A percentile compares a stretch with the other conserved stretches of the same genome.
Evolutionary conservation across 2,329 filamentous ascomycete species (phyloP).

Genomic region (Botrytis pseudocinerea): DNA sequence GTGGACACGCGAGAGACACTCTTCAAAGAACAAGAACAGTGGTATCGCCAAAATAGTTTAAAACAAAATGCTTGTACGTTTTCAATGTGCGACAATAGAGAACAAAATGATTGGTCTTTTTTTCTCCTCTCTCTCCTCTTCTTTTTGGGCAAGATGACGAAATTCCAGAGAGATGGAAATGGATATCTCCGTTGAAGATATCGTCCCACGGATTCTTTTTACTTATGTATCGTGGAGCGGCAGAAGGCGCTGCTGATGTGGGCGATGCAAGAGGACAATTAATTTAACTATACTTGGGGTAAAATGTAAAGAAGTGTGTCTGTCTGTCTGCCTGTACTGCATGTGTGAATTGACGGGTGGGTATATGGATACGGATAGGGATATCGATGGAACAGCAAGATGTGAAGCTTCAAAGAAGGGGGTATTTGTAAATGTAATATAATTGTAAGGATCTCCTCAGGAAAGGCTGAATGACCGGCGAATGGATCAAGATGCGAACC

Average conservation of each 20-base stretch:
- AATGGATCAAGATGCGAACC: conserved; percentile 13
- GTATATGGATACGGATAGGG: background rate
- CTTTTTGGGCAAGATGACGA: background rate
- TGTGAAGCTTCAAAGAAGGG: conserved; percentile 5
- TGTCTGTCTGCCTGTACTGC: background rate
- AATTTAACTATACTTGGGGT: background rate
- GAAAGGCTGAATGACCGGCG: conserved; percentile 1
- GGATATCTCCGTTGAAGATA: conserved; percentile 20
- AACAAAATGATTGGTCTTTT: conserved; percentile 16
- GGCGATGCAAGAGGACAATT: background rate
- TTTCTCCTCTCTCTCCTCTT: background rate
- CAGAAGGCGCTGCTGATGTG: background rate
- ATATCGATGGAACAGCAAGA: conserved; percentile 4
- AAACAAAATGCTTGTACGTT: conserved; percentile 18
- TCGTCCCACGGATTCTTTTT: background rate
- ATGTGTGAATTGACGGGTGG: background rate
- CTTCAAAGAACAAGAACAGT: conserved; percentile 19
- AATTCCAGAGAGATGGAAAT: background rate
- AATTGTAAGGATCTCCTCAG: conserved; percentile 10
- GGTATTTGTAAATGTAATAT: conserved; percentile 15
- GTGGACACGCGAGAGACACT: conserved; percentile 23
- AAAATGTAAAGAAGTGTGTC: background rate
- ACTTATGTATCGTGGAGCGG: background rate
- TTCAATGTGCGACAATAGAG: conserved; percentile 11
- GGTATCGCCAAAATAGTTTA: conserved; percentile 3